These are phyloP conservation scores for Colletotrichum acutatum DNA, from an alignment of 2,329 filamentous ascomycete genomes.

Conservation along the genomic window DNA sequence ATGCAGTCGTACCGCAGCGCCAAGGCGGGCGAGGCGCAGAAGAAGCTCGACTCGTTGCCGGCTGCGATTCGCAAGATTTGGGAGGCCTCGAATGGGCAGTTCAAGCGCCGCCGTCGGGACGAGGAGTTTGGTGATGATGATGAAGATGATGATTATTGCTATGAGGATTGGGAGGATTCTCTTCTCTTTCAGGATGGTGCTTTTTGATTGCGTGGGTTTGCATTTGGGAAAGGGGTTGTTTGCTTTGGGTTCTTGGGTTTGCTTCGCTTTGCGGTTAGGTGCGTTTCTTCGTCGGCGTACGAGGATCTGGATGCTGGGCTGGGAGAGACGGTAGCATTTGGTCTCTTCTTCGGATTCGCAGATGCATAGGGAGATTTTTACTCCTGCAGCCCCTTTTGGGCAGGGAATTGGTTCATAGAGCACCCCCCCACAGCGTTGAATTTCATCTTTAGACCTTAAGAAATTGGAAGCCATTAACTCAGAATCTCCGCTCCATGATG, in stretches of 20 bases:
- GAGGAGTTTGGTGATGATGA: slow-evolving; percentile 31
- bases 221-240: not conserved
- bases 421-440: not conserved
- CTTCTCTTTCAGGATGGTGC: not conserved
- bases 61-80: slow-evolving; percentile 24
- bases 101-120: slow-evolving; percentile 17
- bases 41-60: slow-evolving; percentile 18
- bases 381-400: not conserved
- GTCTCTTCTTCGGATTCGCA: not conserved
- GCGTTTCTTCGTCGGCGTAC: not conserved
- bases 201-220: not conserved
- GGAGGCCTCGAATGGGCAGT: slow-evolving; percentile 10
- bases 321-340: not conserved
- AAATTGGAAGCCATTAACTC: not conserved
- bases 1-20: slow-evolving; percentile 34
- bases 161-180: too few relatives aligned
- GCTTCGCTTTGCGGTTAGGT: not conserved
- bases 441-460: not conserved
- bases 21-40: slow-evolving; percentile 29
- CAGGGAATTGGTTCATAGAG: not conserved
- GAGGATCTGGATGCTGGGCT: not conserved
- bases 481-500: not conserved
- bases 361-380: not conserved
- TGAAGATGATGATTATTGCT: not conserved
- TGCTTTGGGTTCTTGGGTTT: not conserved